Base-by-base conservation (phyloP, 225 moss, liverwort and hornwort genomes). In the Polytrichum formosum region DNA sequence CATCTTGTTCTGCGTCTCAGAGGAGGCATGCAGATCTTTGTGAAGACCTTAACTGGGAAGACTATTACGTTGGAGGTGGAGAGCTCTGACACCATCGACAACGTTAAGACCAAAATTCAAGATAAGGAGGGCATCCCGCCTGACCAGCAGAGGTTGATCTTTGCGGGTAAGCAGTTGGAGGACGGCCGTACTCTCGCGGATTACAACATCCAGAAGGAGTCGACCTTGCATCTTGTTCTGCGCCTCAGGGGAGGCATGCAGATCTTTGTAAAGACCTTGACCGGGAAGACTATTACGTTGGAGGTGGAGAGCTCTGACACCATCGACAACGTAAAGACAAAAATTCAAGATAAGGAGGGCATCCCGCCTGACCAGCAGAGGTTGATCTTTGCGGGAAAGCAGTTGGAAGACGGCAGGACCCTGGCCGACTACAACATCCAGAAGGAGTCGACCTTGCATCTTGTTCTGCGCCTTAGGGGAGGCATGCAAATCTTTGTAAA, bases 361-460 rank as follows among this genome's bases (percentile, higher is more conserved):
- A 78, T 78, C 0, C 78, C 78, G 1, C 78, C 78, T 7, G 78
- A 78, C 35, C 78, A 78, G 69, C 78, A 78, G 73, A 10, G 78
- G 4, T 10, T 78, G 8, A 78, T 78, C 18, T 78, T 78, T 0
- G 70, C 70, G 29, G 70, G 70, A 1, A 70, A 70, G 70, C 70
- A 70, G 28, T 59, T 70, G 70, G 70, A 78, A 46, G 78, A 78
- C 1, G 78, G 73, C 0, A 73, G 78, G 0, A 78, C 78, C 0
- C 3, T 78, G 9, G 73, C 78, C 0, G 78, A 78, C 4, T 78
- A 78, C 6, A 78, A 78, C 37, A 78, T 78, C 22, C 78, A 78
- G 69, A 78, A 78, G 53, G 78, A 78, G 72, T 26, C 26, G 0
- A 74, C 74, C 0, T 21, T 56, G 56, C 56, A 56, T 20, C 19